Conservation (phyloP, 1,284 basidiomycete species). For the Ustilago xerochloae region DNA sequence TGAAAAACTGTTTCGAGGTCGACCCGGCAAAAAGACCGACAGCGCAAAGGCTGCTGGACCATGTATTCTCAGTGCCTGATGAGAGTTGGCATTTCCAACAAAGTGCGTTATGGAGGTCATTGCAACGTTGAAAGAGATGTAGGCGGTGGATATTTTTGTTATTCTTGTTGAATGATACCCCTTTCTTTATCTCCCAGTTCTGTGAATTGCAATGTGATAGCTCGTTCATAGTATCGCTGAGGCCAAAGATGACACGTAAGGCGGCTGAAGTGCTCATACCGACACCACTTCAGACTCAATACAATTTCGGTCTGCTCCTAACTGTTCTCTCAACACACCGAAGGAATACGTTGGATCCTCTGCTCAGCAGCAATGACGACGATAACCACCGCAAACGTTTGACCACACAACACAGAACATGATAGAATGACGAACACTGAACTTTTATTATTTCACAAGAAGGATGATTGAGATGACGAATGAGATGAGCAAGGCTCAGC, state of each 20-base stretch:
- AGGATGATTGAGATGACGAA: not conserved
- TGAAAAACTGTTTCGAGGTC: slow-evolving; percentile 87
- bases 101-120: slow-evolving; percentile 47
- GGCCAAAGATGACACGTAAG: too few species aligned
- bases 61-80: slow-evolving; percentile 77
- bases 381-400: not conserved
- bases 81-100: slow-evolving; percentile 57
- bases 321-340: too few species aligned
- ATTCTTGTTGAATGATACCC: slow-evolving; percentile 12
- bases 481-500: too few species aligned
- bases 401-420: not conserved
- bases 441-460: slow-evolving; percentile 10
- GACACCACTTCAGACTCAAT: too few species aligned
- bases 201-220: too few species aligned
- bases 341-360: too few species aligned
- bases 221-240: too few species aligned
- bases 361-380: not conserved
- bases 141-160: not conserved
- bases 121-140: slow-evolving; percentile 13
- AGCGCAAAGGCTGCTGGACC: slow-evolving; percentile 82
- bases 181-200: not conserved
- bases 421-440: not conserved
- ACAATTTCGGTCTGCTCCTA: too few species aligned
- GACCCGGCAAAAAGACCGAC: slow-evolving; percentile 87
- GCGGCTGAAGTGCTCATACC: too few species aligned